A percentile compares a stretch with the other conserved stretches of the same genome.
Conservation (phyloP, 2,329 filamentous ascomycete species). For the Claviceps pazoutovae region DNA sequence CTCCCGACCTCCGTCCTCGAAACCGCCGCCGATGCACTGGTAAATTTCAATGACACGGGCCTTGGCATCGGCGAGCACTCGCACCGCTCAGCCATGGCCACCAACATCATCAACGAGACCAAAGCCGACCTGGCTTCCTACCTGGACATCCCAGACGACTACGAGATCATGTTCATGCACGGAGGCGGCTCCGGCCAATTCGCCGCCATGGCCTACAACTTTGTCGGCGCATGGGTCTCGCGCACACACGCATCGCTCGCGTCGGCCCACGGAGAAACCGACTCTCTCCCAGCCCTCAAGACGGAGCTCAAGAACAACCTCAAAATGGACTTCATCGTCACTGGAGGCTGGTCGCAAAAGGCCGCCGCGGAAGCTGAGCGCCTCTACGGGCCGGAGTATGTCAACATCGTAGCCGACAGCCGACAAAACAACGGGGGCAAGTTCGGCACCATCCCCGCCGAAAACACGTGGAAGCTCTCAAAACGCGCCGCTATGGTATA, state of each 20-base stretch:
- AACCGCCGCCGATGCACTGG: conserved; percentile 57
- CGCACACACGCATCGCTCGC: conserved; percentile 45
- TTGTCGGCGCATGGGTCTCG: conserved; percentile 71
- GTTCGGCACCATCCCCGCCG: conserved; percentile 70
- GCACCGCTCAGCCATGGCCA: conserved; percentile 69
- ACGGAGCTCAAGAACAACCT: conserved; percentile 48
- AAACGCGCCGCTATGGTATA: conserved; percentile 63
- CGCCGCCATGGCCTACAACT: conserved; percentile 69
- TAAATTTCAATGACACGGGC: conserved; percentile 71
- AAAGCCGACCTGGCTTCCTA: conserved; percentile 60
- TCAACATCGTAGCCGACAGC: conserved; percentile 66
- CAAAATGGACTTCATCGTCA: conserved; percentile 79
- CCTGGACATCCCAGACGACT: conserved; percentile 72
- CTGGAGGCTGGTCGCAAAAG: conserved; percentile 74
- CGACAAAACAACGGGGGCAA: conserved; percentile 58
- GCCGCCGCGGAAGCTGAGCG: conserved; percentile 71
- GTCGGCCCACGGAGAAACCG: conserved; percentile 9
- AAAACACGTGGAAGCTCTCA: conserved; percentile 63
- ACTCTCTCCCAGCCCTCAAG: conserved; percentile 27
- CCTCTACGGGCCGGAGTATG: conserved; percentile 60
- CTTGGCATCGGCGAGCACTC: conserved; percentile 80
- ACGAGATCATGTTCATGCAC: conserved; percentile 82
- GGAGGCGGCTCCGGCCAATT: conserved; percentile 77
- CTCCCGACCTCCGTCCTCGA: conserved; percentile 73
- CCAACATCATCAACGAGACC: conserved; percentile 63